Percentiles rank a stretch among this genome's conserved stretches.
Evolutionary conservation across 768 basidiomycete species (phyloP).

Genomic region (Mycena metata): DNA sequence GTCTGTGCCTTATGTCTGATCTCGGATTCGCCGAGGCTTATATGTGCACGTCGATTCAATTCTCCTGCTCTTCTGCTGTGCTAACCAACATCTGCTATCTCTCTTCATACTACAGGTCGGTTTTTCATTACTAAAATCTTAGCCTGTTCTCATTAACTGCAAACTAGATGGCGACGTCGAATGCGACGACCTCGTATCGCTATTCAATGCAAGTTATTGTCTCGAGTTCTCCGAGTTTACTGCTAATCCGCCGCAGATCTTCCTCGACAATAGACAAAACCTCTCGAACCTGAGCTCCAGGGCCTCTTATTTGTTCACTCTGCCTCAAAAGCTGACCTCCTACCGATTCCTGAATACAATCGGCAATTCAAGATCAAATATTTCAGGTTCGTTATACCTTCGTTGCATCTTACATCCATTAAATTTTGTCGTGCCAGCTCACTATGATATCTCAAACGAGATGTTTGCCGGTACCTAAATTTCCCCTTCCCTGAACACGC

Average conservation of each 20-base stretch:
- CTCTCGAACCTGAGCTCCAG: slow-evolving; percentile 64
- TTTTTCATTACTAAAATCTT: too few relatives aligned
- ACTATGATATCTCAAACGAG: slow-evolving; percentile 84
- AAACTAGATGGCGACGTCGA: slow-evolving; percentile 76
- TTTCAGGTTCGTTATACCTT: slow-evolving; percentile 52
- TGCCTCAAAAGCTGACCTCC: slow-evolving; percentile 68
- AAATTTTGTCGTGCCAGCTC: slow-evolving; percentile 52
- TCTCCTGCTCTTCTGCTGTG: too few relatives aligned
- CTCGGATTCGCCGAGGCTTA: slow-evolving; percentile 83
- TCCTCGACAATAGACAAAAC: slow-evolving; percentile 67
- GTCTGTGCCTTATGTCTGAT: slow-evolving; percentile 71
- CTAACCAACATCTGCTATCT: too few relatives aligned
- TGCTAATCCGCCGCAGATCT: slow-evolving; percentile 60
- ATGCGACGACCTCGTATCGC: slow-evolving; percentile 71
- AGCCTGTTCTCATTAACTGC: too few relatives aligned
- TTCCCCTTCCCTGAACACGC: slow-evolving; percentile 4
- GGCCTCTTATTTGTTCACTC: slow-evolving; percentile 65
- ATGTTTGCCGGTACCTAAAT: slow-evolving; percentile 74
- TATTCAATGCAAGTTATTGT: slow-evolving; percentile 65
- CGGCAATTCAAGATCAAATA: slow-evolving; percentile 74
- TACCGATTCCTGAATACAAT: slow-evolving; percentile 77
- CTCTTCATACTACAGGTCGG: too few relatives aligned
- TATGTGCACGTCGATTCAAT: slow-evolving; percentile 58
- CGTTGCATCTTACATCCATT: neutral
- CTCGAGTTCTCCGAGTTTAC: slow-evolving; percentile 34